These are phyloP conservation scores for Clathrospora elynae DNA, from an alignment of 2,329 filamentous ascomycete species.

Conservation along the genomic window DNA sequence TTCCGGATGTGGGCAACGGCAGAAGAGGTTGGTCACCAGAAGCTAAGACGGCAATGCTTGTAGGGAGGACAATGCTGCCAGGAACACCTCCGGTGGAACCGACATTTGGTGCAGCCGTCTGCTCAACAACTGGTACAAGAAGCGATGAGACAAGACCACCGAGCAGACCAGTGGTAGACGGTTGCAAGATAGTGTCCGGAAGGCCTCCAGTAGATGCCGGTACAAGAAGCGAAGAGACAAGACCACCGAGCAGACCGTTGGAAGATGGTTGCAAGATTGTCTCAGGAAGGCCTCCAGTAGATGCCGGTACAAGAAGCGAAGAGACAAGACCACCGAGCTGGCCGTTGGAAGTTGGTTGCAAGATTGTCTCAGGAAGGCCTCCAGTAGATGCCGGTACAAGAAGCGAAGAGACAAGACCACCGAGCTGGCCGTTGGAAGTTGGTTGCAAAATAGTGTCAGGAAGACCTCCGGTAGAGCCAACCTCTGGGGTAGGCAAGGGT, in stretches of 20 bases:
- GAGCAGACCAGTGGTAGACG: conserved; percentile 14
- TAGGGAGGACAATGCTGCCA: conserved; percentile 29
- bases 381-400: conserved; percentile 28
- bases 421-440: conserved; percentile 12
- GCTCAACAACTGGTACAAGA: conserved; percentile 14
- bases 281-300: conserved; percentile 30
- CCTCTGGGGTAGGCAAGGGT: conserved; percentile 15
- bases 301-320: conserved; percentile 22
- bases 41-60: conserved; percentile 13
- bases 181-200: conserved; percentile 16
- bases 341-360: conserved; percentile 19
- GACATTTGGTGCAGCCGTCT: conserved; percentile 18
- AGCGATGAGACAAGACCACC: conserved; percentile 20
- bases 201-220: conserved; percentile 26
- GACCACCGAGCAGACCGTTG: conserved; percentile 8
- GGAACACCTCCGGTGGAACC: conserved; percentile 34
- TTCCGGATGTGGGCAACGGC: conserved; percentile 30
- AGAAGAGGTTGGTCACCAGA: conserved; percentile 6
- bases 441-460: conserved; percentile 27
- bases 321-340: conserved; percentile 5
- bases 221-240: conserved; percentile 15
- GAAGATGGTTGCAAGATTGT: conserved; percentile 22
- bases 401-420: conserved; percentile 10
- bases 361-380: conserved; percentile 26
- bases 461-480: conserved; percentile 31